phyloP scores from a whole-genome alignment of 164 flowering plant species.

The Stephania yunnanensis region DNA sequence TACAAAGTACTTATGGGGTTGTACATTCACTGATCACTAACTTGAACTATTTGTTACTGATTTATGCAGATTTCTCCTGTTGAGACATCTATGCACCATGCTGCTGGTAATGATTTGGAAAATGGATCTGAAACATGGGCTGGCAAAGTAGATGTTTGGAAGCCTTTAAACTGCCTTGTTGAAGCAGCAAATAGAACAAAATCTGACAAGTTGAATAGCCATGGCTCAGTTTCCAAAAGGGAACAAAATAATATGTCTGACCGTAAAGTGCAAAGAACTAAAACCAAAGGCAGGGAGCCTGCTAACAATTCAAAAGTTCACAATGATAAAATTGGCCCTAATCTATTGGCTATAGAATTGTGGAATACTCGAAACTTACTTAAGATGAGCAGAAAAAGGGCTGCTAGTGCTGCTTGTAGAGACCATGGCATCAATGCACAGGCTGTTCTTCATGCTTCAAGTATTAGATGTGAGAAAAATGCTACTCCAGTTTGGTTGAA shows the following conservation, averaged over 20 bases:
- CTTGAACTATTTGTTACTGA: not conserved
- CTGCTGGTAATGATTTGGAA: conserved; percentile 30
- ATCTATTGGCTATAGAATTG: conserved; percentile 25
- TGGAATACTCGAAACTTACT: conserved; percentile 57
- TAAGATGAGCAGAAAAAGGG: conserved; percentile 35
- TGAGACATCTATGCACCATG: conserved; percentile 37
- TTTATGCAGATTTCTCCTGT: conserved; percentile 43
- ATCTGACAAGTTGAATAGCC: conserved; percentile 45
- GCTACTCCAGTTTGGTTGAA: conserved; percentile 82
- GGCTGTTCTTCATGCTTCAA: conserved; percentile 43
- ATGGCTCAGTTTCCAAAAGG: conserved; percentile 33
- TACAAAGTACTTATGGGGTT: not conserved
- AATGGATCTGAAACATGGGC: conserved; percentile 38
- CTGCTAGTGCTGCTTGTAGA: conserved; percentile 29
- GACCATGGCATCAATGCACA: conserved; percentile 35
- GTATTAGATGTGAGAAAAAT: conserved; percentile 33
- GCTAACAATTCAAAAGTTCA: conserved; percentile 33
- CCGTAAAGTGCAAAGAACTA: conserved; percentile 24
- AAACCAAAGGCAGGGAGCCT: conserved; percentile 40
- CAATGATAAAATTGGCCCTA: conserved; percentile 35
- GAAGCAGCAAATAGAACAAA: conserved; percentile 89
- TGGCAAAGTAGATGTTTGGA: conserved; percentile 74
- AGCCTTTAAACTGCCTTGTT: conserved; percentile 78
- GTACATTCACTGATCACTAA: not conserved
- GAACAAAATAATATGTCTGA: conserved; percentile 29